A percentile compares a stretch with the other conserved stretches of the same genome.
Evolutionary conservation across 441 rosid genomes (phyloP).

Genomic region (Populus trichocarpa): DNA sequence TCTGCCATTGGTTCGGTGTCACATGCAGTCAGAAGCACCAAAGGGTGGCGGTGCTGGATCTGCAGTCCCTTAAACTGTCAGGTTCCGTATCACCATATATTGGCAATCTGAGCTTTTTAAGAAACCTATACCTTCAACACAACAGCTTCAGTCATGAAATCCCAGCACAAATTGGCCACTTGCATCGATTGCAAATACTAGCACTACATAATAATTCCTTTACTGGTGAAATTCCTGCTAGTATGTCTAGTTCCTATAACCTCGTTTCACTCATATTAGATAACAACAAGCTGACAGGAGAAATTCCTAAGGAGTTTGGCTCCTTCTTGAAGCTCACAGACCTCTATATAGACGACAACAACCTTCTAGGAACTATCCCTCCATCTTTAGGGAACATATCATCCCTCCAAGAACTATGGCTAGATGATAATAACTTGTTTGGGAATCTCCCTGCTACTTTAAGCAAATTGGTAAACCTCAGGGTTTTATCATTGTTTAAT

Average conservation of each 20-base stretch:
- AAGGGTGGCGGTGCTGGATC: no score
- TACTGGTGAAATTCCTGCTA: conserved; percentile 5
- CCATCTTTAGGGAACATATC: conserved; percentile 38
- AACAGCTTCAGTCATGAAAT: conserved; percentile 2
- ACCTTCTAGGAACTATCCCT: conserved; percentile 31
- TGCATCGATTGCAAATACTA: neutral
- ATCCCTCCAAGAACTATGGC: conserved; percentile 19
- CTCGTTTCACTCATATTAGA: neutral
- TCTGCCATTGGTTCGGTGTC: conserved; percentile 17
- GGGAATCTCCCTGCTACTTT: conserved; percentile 24
- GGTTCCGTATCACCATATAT: no score
- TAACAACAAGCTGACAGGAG: neutral
- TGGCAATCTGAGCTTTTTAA: neutral
- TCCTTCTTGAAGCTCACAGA: neutral
- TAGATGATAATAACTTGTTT: conserved; percentile 23
- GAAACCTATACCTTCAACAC: conserved; percentile 1
- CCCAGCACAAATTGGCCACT: conserved; percentile 7
- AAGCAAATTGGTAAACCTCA: neutral
- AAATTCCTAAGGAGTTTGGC: no score
- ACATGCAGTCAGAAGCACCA: no score
- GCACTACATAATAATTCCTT: neutral
- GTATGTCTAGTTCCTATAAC: neutral
- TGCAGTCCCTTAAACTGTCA: no score
- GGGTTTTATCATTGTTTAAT: neutral
- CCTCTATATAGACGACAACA: conserved; percentile 8